These are phyloP conservation scores for Geranomyces variabilis DNA, from an alignment of 192 early-diverging fungal species.

Conservation along the genomic window DNA sequence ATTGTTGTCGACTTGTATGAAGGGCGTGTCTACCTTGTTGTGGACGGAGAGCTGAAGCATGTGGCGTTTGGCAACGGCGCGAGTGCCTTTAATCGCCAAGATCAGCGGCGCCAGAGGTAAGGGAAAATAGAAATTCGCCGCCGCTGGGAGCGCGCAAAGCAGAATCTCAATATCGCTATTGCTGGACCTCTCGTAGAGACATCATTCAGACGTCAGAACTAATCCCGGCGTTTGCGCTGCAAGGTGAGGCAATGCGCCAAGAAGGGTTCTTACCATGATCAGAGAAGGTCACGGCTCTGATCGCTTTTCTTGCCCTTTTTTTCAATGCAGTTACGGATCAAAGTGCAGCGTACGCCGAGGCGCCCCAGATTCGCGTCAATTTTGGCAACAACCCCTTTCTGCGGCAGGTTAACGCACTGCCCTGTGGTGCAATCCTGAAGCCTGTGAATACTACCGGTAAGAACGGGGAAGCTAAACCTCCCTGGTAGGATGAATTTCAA, in stretches of 20 bases:
- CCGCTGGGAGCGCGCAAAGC: no score
- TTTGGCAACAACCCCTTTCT: conserved; percentile 53
- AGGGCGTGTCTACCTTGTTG: conserved; percentile 45
- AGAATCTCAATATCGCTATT: no score
- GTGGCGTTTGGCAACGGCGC: conserved; percentile 52
- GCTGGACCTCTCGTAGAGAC: conserved; percentile 7
- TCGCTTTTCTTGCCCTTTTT: not conserved
- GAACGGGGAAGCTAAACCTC: not conserved
- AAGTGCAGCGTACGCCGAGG: conserved; percentile 19
- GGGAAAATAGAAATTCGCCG: no score
- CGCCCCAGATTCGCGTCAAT: conserved; percentile 45
- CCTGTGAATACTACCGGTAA: conserved; percentile 30
- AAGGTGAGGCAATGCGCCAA: conserved; percentile 1
- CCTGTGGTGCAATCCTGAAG: conserved; percentile 29
- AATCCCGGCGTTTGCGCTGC: conserved; percentile 50
- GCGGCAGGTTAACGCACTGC: conserved; percentile 27
- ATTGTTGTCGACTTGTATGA: conserved; percentile 49
- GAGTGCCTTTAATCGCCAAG: conserved; percentile 27
- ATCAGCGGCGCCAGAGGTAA: conserved; percentile 43
- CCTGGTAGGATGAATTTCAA: not conserved
- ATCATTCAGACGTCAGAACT: conserved; percentile 38
- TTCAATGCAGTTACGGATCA: not conserved
- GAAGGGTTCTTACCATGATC: not conserved
- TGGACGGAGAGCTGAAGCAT: conserved; percentile 37
- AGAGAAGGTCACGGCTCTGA: not conserved